These are phyloP conservation scores for Pseudogymnoascus sp. DNA, from an alignment of 2,329 filamentous ascomycete genomes.

Conservation along the genomic window DNA sequence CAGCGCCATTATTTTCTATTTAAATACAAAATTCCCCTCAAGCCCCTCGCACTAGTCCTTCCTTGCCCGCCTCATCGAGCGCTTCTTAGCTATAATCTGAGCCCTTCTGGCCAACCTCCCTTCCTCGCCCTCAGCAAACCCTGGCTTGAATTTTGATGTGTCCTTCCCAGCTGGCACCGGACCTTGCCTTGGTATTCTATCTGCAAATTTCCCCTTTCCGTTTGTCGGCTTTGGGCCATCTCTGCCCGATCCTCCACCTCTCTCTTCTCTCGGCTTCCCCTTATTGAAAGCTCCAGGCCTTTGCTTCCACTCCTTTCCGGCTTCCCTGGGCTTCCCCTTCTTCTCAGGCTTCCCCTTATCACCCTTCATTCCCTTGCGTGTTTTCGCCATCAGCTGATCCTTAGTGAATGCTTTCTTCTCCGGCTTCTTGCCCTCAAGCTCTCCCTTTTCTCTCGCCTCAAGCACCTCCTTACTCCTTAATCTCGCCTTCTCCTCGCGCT, in stretches of 20 bases:
- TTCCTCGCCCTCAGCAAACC: constrained; percentile 36
- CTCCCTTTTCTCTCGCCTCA: constrained; percentile 25
- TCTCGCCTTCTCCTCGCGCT: constrained; percentile 49
- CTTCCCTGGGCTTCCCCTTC: constrained; percentile 11
- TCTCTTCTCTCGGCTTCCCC: constrained; percentile 5
- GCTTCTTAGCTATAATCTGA: constrained; percentile 78
- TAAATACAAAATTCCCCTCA: not conserved
- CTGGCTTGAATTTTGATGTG: constrained; percentile 23
- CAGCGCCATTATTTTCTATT: constrained; percentile 5
- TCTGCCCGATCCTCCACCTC: constrained; percentile 9
- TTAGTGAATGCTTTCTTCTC: constrained; percentile 26
- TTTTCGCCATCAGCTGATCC: constrained; percentile 27
- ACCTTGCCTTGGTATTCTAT: constrained; percentile 24
- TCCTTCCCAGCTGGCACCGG: constrained; percentile 22
- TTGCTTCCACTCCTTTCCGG: constrained; percentile 10
- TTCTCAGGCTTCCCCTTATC: constrained; percentile 18
- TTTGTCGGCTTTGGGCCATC: constrained; percentile 15
- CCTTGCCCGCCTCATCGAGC: constrained; percentile 59
- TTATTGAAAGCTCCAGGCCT: constrained; percentile 9
- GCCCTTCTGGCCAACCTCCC: constrained; percentile 53
- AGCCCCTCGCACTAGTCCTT: constrained; percentile 10
- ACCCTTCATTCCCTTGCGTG: constrained; percentile 27
- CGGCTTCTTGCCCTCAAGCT: constrained; percentile 23
- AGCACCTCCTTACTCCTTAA: constrained; percentile 30
- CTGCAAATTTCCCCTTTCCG: constrained; percentile 9